Evolutionary conservation across 495 filamentous ascomycete species (phyloP).

Genomic region (Emericellopsis terricola): DNA sequence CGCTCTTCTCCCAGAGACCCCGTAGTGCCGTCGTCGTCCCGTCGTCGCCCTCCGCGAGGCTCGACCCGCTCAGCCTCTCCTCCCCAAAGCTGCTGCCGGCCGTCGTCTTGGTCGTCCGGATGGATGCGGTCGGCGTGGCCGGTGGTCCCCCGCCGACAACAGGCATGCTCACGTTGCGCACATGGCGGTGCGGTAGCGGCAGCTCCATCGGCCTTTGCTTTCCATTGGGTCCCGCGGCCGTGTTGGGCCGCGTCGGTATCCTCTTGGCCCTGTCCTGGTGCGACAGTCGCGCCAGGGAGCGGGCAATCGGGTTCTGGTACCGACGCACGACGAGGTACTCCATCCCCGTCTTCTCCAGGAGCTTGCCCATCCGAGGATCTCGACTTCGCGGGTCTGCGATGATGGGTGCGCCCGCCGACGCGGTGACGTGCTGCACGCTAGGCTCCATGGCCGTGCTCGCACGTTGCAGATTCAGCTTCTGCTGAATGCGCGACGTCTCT

Average conservation of each 20-base stretch:
- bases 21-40: slow-evolving; percentile 26
- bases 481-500: slow-evolving; percentile 45
- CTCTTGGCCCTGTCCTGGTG: slow-evolving; percentile 25
- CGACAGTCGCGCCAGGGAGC: slow-evolving; percentile 32
- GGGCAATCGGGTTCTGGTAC: slow-evolving; percentile 45
- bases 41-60: slow-evolving; percentile 23
- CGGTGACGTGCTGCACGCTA: slow-evolving; percentile 20
- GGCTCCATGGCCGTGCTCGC: slow-evolving; percentile 47
- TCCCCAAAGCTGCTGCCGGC: slow-evolving; percentile 20
- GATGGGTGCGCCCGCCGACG: slow-evolving; percentile 15
- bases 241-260: slow-evolving; percentile 17
- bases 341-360: slow-evolving; percentile 42
- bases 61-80: slow-evolving; percentile 22
- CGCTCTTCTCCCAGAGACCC: slow-evolving; percentile 35
- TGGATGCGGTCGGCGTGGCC: slow-evolving; percentile 11
- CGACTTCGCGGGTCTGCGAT: slow-evolving; percentile 15
- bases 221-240: slow-evolving; percentile 4
- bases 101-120: slow-evolving; percentile 3
- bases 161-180: slow-evolving; percentile 4
- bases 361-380: slow-evolving; percentile 33
- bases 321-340: slow-evolving; percentile 51
- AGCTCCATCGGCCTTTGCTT: slow-evolving; percentile 9
- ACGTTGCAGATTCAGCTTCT: slow-evolving; percentile 53
- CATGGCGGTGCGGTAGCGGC: not conserved
- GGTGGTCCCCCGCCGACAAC: slow-evolving; percentile 8